Evolutionary conservation across 1,284 basidiomycete genomes (phyloP).

Genomic region (Rhodotorula sp.): DNA sequence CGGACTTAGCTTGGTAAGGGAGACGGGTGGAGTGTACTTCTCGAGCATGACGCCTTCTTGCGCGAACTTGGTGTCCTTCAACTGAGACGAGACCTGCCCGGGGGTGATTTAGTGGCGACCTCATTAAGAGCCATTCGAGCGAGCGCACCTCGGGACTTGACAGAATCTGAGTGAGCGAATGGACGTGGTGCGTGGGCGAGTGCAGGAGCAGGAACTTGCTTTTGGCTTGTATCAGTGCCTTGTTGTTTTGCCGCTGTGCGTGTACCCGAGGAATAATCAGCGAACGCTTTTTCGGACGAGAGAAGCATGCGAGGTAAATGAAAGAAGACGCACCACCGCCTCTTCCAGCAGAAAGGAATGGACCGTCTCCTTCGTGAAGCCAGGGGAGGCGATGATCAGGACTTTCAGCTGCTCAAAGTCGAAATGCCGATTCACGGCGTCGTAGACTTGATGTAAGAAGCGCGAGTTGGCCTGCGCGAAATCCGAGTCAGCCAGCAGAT

Average conservation of each 20-base stretch:
- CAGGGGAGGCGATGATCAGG: slow-evolving; percentile 93
- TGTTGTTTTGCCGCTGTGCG: slow-evolving; percentile 67
- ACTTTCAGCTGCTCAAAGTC: slow-evolving; percentile 78
- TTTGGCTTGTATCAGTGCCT: slow-evolving; percentile 68
- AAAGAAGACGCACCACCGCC: slow-evolving; percentile 55
- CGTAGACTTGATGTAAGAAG: slow-evolving; percentile 59
- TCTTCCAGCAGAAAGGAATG: slow-evolving; percentile 81
- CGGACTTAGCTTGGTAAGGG: neutral
- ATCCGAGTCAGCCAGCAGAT: neutral
- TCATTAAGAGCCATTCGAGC: neutral
- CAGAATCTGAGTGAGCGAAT: slow-evolving; percentile 89
- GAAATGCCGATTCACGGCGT: slow-evolving; percentile 84
- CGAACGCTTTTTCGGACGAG: too few species aligned
- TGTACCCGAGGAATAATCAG: neutral
- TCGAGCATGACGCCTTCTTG: slow-evolving; percentile 87
- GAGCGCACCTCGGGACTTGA: slow-evolving; percentile 82
- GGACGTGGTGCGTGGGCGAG: slow-evolving; percentile 89
- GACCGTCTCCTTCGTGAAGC: slow-evolving; percentile 88
- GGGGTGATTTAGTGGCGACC: neutral
- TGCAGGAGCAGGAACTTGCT: slow-evolving; percentile 90
- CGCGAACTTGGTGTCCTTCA: slow-evolving; percentile 98
- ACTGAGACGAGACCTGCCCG: slow-evolving; percentile 62
- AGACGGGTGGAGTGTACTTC: slow-evolving; percentile 57
- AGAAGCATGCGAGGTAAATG: neutral
- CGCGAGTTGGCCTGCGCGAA: slow-evolving; percentile 26